A percentile compares a stretch with the other conserved stretches of the same genome.
Evolutionary conservation across 2,329 filamentous ascomycete species (phyloP).

Genomic region (Chalara sp.): DNA sequence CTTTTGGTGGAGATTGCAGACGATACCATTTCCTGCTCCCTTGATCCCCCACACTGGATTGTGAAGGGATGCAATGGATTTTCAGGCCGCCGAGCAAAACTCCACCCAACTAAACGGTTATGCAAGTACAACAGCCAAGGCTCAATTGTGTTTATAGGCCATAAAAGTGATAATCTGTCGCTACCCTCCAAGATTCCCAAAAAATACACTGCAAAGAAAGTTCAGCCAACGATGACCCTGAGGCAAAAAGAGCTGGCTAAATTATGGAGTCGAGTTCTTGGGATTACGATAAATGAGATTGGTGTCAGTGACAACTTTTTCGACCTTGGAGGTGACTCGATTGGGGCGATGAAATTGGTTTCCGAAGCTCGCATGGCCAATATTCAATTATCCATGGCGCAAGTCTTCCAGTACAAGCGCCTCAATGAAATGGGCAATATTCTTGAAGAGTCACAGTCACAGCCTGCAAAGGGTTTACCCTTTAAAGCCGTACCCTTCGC

Average conservation of each 20-base stretch:
- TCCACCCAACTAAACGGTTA: slow-evolving; percentile 1
- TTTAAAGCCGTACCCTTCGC: slow-evolving; percentile 29
- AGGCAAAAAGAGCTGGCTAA: slow-evolving; percentile 35
- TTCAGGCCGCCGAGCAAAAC: slow-evolving; percentile 25
- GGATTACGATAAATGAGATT: slow-evolving; percentile 23
- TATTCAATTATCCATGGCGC: slow-evolving; percentile 33
- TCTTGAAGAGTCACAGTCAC: slow-evolving; percentile 23
- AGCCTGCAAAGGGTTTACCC: slow-evolving; percentile 4
- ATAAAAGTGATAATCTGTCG: not conserved
- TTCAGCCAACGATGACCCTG: slow-evolving; percentile 13
- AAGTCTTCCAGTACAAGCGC: slow-evolving; percentile 33
- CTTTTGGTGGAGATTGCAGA: slow-evolving; percentile 34
- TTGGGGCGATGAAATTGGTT: slow-evolving; percentile 38
- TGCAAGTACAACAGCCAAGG: not conserved
- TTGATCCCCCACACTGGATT: slow-evolving; percentile 28
- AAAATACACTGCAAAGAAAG: slow-evolving; percentile 5
- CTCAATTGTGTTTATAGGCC: not conserved
- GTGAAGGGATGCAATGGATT: slow-evolving; percentile 26
- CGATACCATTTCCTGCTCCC: slow-evolving; percentile 18
- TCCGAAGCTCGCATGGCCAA: slow-evolving; percentile 24
- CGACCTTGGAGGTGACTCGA: slow-evolving; percentile 30
- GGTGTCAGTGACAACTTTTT: slow-evolving; percentile 33
- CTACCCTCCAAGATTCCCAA: not conserved
- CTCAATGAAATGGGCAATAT: slow-evolving; percentile 20
- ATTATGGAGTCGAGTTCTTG: slow-evolving; percentile 27